Evolutionary conservation across 768 basidiomycete species (phyloP), one percentile per base, ranked within the genome.

Genomic region (Suillus fuscotomentosus): DNA sequence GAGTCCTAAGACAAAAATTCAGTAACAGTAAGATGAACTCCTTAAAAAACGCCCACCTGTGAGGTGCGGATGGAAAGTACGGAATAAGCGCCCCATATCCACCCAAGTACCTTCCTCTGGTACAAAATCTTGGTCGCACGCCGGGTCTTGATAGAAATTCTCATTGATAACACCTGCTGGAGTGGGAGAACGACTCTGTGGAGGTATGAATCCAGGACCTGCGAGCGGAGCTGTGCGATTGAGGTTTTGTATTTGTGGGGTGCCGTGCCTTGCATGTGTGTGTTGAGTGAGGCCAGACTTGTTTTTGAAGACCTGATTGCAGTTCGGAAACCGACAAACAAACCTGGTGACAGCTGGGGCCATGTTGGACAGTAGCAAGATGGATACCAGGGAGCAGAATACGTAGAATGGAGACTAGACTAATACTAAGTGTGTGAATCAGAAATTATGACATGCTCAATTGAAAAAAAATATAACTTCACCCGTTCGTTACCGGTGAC

Each of bases 261-360:
- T 51, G 1, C 50, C 7, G 3, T 54, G 20, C 34, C 1, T 20
- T 1, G 34, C 3, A 34, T n/a, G 13, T n/a, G 36, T 55, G 34
- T 55, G 54, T 20, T 55, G 17, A n/a, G 54, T 55, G 34, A 55
- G 54, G 34, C 54, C 53, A 55, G 54, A 55, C 20, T 55, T 55
- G 34, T 55, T 55, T 55, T 55, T 54, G 54, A 55, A 22, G 54
- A 55, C 36, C 34, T 3, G 1, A 3, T 55, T 55, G 54, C 54
- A 55, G 31, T n/a, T 36, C 0, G 11, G 53, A 34, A 55, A 55
- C 54, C 2, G 11, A 36, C 54, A 55, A 13, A 55, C 1, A 1
- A 55, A 36, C 20, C 54, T 55, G n/a, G 11, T 38, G 20, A 55
- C n/a, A 20, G 5, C 34, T 36, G 34, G 54, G 34, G 34, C 54